Base-by-base conservation (phyloP, 306 rosid genomes). In the Sindora glabra region DNA sequence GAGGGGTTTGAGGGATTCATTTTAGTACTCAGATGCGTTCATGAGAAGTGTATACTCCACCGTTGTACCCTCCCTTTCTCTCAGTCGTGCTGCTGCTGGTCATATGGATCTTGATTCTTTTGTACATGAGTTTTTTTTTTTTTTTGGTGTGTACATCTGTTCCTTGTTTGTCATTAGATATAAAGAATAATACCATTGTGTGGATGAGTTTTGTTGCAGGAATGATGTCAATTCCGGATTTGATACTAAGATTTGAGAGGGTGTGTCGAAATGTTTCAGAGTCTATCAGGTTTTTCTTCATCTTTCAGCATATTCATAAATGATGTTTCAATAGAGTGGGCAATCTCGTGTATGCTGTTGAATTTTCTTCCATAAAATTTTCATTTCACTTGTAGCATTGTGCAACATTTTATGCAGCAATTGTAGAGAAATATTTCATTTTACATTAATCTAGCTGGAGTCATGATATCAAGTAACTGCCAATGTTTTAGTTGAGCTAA, bases 191-290 rank as follows among this genome's bases (percentile, higher is more conserved):
- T 48, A 19, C 30, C 14, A 56, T 33, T 24, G 38, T 59, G 37
- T 17, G 13, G 38, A 41, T 72, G 19, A 2, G 18, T 21, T 67
- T 51, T 58, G 46, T 74, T 41, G 50, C 89, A 92, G 98, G 90
- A 60, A 48, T 81, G 83, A 79, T 86, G 78, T 65, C 96, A 71
- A 64, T 92, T 62, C 82, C 95, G 47, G 98, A 92, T 59, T 73
- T 92, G 64, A 86, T 92, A 74, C 73, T 78, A 37, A 78, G 80
- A 52, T 77, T 88, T 10, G 98, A 92, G 63, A 67, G 67, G 37
- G 83, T 83, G 48, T 92, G 98, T 65, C 82, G 98, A 56, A 61
- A 73, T 62, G 86, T 82, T 74, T 92, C 95, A 10, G 84, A 86
- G 77, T 79, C 89, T 40, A 81, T 89, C 55, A 86, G 92, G 98